Conservation (phyloP, 1,284 basidiomycete species). For the Wolfiporia cocos region DNA sequence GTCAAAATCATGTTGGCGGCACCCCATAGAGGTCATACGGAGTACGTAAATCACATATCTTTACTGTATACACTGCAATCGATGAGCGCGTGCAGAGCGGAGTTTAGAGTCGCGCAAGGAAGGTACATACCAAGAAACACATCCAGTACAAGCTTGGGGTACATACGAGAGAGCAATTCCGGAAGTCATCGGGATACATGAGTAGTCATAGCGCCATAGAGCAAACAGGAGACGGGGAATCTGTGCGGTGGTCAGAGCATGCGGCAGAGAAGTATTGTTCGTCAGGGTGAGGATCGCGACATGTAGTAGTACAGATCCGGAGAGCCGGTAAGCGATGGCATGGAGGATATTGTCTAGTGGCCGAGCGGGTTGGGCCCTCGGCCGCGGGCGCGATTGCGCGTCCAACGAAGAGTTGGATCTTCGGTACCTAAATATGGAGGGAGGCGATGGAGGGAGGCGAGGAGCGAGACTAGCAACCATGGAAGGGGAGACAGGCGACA, state of each 20-base stretch:
- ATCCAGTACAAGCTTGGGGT: slow-evolving; percentile 2
- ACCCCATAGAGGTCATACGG: slow-evolving; percentile 2
- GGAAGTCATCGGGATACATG: not conserved
- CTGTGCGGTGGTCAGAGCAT: no score
- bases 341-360: no score
- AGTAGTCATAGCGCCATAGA: no score
- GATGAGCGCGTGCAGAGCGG: not conserved
- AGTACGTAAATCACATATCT: slow-evolving; percentile 7
- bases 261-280: no score
- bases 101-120: not conserved
- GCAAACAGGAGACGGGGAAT: no score
- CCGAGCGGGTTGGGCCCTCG: no score
- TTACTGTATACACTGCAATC: slow-evolving; percentile 2
- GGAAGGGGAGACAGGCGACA: not conserved
- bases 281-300: no score
- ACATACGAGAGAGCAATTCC: not conserved
- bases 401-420: slow-evolving; percentile 8
- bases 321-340: no score
- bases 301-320: no score
- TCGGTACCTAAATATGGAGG: no score
- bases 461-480: not conserved
- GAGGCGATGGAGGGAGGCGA: no score
- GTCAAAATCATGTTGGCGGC: slow-evolving; percentile 5
- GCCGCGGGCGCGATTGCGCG: not conserved
- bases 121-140: no score